Evolutionary conservation across 2,329 filamentous ascomycete species (phyloP).

Genomic region (Alternaria triticina): DNA sequence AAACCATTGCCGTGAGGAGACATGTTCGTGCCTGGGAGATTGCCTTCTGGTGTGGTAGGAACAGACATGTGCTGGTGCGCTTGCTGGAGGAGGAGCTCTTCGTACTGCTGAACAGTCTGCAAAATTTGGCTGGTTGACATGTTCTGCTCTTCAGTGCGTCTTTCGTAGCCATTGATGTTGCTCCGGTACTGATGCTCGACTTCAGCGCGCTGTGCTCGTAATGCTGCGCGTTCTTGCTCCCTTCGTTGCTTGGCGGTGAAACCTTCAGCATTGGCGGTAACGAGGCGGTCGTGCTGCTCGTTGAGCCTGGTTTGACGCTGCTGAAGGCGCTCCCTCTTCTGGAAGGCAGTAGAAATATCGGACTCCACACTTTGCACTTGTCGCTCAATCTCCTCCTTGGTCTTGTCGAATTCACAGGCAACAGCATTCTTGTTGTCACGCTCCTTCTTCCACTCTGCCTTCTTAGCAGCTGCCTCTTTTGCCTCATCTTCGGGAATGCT

Average conservation of each 20-base stretch:
- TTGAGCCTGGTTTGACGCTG: conserved; percentile 75
- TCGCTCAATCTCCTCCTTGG: conserved; percentile 67
- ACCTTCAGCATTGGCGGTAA: conserved; percentile 70
- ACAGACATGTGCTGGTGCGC: conserved; percentile 46
- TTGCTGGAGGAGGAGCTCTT: conserved; percentile 51
- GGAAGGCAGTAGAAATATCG: conserved; percentile 68
- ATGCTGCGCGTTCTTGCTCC: conserved; percentile 48
- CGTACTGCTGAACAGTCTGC: conserved; percentile 48
- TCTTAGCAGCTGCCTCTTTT: conserved; percentile 62
- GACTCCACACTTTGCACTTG: conserved; percentile 68
- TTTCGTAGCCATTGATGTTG: conserved; percentile 48
- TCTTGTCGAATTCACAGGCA: conserved; percentile 64
- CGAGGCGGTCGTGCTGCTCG: conserved; percentile 73
- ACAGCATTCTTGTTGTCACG: conserved; percentile 58
- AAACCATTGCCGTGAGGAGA: conserved; percentile 43
- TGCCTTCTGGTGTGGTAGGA: conserved; percentile 65
- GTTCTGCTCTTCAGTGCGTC: conserved; percentile 48
- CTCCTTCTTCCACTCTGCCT: conserved; percentile 64
- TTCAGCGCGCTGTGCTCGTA: conserved; percentile 43
- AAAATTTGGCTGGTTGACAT: conserved; percentile 44
- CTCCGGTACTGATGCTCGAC: conserved; percentile 48
- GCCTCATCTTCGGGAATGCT: conserved; percentile 68
- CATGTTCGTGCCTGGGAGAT: conserved; percentile 60
- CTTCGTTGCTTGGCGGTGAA: conserved; percentile 65
- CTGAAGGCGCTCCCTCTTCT: conserved; percentile 75